Conservation (phyloP, 2,329 filamentous ascomycete species). For the Ceratocystis papillata region DNA sequence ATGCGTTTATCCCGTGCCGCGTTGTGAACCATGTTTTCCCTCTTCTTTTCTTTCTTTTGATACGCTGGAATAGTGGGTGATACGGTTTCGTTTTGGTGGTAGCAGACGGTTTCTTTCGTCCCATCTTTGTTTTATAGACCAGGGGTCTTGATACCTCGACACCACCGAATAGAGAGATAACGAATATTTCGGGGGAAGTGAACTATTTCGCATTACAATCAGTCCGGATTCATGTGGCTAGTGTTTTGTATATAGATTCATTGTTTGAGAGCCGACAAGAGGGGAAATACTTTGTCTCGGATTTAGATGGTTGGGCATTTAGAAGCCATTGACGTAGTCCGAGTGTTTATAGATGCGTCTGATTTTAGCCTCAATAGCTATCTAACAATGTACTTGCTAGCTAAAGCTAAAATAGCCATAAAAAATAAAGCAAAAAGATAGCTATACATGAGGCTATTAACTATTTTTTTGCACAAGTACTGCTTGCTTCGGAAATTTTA, state of each 20-base stretch:
- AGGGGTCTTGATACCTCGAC: constrained; percentile 5
- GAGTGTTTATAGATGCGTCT: neutral
- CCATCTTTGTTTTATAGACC: constrained; percentile 17
- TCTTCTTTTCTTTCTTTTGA: neutral
- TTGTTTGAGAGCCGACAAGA: neutral
- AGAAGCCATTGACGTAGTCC: too few relatives aligned
- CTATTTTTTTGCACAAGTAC: neutral
- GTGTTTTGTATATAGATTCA: neutral
- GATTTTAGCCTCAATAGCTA: neutral
- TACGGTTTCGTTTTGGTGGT: neutral
- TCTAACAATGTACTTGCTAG: too few relatives aligned
- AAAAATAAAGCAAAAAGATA: neutral
- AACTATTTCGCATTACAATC: neutral
- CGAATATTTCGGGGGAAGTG: neutral
- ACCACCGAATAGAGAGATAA: neutral
- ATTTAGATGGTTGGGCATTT: neutral
- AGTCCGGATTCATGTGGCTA: neutral
- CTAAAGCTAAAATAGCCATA: too few relatives aligned
- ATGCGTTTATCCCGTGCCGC: neutral
- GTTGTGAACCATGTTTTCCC: neutral
- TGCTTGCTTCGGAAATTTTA: too few relatives aligned
- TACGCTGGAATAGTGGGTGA: neutral
- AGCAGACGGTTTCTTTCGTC: constrained; percentile 3
- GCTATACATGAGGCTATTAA: neutral
- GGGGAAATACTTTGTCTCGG: neutral